phyloP scores from a whole-genome alignment of 2,329 filamentous ascomycete species.

The Ophiocordyceps camponoti-rufipedis region DNA sequence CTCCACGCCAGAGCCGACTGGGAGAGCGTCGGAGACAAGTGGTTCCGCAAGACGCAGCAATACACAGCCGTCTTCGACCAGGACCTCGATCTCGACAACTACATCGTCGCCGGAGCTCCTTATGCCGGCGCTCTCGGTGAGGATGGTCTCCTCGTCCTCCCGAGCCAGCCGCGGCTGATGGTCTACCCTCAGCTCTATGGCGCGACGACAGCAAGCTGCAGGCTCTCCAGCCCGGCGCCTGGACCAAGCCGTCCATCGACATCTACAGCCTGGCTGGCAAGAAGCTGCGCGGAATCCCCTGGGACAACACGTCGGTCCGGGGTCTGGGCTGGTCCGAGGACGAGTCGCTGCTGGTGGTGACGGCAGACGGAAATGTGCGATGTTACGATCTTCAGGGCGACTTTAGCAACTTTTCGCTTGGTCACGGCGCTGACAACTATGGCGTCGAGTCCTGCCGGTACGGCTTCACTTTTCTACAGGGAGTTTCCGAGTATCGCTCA shows the following conservation, averaged over 20 bases:
- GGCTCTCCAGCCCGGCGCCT: conserved; percentile 44
- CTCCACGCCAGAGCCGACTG: conserved; percentile 67
- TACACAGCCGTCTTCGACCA: conserved; percentile 89
- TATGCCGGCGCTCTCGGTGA: conserved; percentile 84
- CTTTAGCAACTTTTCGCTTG: conserved; percentile 85
- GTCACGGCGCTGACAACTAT: conserved; percentile 73
- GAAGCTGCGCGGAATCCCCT: conserved; percentile 68
- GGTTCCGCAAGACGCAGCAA: conserved; percentile 87
- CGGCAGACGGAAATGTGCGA: conserved; percentile 74
- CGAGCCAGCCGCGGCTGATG: background rate
- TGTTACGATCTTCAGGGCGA: conserved; percentile 89
- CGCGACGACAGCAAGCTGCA: conserved; percentile 76
- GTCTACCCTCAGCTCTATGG: conserved; percentile 47
- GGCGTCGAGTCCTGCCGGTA: conserved; percentile 69
- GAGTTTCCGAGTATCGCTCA: background rate
- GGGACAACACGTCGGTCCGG: conserved; percentile 78
- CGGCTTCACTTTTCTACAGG: too few species aligned
- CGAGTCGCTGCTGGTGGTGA: conserved; percentile 76
- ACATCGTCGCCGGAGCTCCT: conserved; percentile 76
- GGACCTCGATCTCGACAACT: conserved; percentile 88
- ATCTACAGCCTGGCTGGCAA: conserved; percentile 89
- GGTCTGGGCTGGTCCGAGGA: conserved; percentile 94
- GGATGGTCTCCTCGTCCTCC: conserved; percentile 13
- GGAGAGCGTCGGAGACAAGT: conserved; percentile 83
- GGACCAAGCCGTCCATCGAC: conserved; percentile 71